Base-by-base conservation (phyloP, 257 asterid species). In the Solanum sejunctum region DNA sequence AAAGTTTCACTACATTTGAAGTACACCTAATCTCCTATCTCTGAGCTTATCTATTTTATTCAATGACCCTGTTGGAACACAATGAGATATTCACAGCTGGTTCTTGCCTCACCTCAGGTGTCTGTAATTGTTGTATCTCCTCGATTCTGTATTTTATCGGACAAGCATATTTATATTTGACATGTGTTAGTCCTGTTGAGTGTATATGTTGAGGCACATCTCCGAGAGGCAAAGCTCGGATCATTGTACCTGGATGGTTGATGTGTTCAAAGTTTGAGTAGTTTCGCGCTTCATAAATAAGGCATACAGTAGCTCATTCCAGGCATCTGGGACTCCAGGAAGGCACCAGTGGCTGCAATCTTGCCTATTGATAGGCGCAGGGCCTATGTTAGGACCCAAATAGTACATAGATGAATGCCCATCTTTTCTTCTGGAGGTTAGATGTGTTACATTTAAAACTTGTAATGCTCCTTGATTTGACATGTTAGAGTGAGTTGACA, bases 321-420 rank as follows among this genome's bases (percentile, higher is more conserved):
- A 95, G 45, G 97, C 67, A 84, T 95, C 98, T 2, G 98, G 99
- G 9, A 96, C 93, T 5, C 99, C 99, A 0, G 99, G 99, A 32
- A 96, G 88, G 56, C 98, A 96, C 99, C 99, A 95, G 82, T 96
- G 99, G 90, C 99, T 96, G 91, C 99, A 96, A 85, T 96, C 99
- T 85, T 96, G 98, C 88, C 93, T 84, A 82, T 86, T 93, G 66
- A 89, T 56, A 52, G 98, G 89, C 0, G 94, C 96, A 10, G 90
- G 94, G 28, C 97, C 93, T 0, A 18, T 26, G 6, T 49, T 51
- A 39, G 92, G 93, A 13, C 98, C 97, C 87, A 93, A 87, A 90
- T 96, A 96, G 70, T 94, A 94, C 83, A 94, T 21, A n/a, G 99
- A 95, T 11, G 97, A 90, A 84, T 94, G 99, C 52, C 98, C 99